Evolutionary conservation across 345 rosid species (phyloP), one percentile per base, ranked within the genome.

Genomic region (Aquilaria yunnanensis): DNA sequence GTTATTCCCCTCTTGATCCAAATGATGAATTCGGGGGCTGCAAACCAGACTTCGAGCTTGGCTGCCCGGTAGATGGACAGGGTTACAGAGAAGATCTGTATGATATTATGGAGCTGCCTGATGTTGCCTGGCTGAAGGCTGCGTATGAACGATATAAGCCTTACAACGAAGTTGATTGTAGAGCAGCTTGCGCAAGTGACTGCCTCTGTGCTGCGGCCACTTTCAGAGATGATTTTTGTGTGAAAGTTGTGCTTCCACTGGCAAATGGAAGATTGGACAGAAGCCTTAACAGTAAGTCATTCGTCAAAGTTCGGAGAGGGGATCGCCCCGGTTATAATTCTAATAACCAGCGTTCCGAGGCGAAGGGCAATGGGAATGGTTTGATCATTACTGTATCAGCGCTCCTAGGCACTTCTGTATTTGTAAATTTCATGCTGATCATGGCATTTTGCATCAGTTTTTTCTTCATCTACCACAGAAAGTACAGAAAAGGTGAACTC

Each of bases 221-320:
- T 7, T 59, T 57, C n/a, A 55, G 67, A 30, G 51, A 0, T 0
- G 47, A 6, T 0, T 6, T 1, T 6, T 77, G 78, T 46, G 68
- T 73, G 78, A 70, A 69, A 75, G 74, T 72, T 67, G 77, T 57
- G 67, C 58, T 77, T 5, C 82, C 80, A 0, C 73, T 81, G 34
- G 70, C 78, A 2, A 72, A 75, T 61, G 80, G 85, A 14, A 72
- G 67, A 29, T 48, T 10, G 13, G 65, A 66, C 45, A 10, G 13
- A 2, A 6, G 0, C 0, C 11, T 57, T 32, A 3, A 9, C 32
- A 57, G 58, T 1, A 59, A 50, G 34, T 54, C 70, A 9, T 48
- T 73, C n/a, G 49, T 81, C 49, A 78, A 78, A 65, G 64, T 69
- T n/a, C 52, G 69, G 14, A 57, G 53, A 59, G 57, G 58, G 51